phyloP scores from a whole-genome alignment of 495 filamentous ascomycete species.

The Penicillium ochrochloron region DNA sequence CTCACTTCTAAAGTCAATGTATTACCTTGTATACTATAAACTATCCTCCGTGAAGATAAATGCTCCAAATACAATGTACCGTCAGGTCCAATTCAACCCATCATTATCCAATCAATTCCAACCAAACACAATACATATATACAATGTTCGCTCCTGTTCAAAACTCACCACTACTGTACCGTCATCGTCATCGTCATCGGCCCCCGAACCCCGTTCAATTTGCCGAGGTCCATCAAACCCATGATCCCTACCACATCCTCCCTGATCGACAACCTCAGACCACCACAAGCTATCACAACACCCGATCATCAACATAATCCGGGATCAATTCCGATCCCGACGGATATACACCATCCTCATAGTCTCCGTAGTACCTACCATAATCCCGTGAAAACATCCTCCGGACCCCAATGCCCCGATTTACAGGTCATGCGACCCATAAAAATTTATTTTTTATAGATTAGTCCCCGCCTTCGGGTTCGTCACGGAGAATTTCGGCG shows the following conservation, averaged over 20 bases:
- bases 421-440: not conserved
- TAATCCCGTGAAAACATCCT: not conserved
- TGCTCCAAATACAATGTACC: not conserved
- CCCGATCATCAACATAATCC: not conserved
- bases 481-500: not conserved
- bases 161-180: not conserved
- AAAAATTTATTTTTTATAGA: not conserved
- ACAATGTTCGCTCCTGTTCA: not conserved
- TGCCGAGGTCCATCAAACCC: constrained; percentile 21
- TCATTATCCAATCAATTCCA: not conserved
- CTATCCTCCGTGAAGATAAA: not conserved
- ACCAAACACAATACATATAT: not conserved
- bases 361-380: no score
- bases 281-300: not conserved
- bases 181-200: not conserved
- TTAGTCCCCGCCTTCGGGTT: not conserved
- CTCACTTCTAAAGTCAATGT: not conserved
- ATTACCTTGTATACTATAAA: not conserved
- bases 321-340: not conserved
- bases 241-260: not conserved
- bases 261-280: constrained; percentile 5
- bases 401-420: constrained; percentile 3
- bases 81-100: not conserved
- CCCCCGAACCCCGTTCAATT: constrained; percentile 6
- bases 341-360: not conserved